Base-by-base conservation (phyloP, 2,329 filamentous ascomycete genomes). In the Monilinia fructigena region DNA sequence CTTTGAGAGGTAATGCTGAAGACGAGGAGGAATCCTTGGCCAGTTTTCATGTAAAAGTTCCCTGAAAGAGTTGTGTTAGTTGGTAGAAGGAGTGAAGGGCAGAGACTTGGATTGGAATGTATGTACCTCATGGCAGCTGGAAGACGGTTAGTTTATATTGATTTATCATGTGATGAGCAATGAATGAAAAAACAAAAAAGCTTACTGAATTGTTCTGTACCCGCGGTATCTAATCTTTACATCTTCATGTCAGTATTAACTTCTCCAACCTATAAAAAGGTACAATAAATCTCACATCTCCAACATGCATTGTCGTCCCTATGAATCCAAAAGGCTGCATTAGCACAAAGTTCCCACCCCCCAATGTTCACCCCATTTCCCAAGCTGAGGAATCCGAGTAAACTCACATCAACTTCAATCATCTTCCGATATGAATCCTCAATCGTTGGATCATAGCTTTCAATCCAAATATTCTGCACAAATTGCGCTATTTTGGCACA, bases 161-260 rank as follows among this genome's bases (percentile, higher is more conserved):
- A 7, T 38, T 53, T 50, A 63, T 71, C 70, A 73, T 70, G 70
- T 75, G 72, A 70, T 63, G 40, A 16, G 40, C 18, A 42, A 16
- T 5, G 40, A 42, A 42, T 42, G 45, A n/a, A 40, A n/a, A 20
- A 38, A 20, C 18, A n/a, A 59, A 53, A 70, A 59, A 53, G 70
- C 86, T 83, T 80, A 89, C 87, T 91, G 78, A 91, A 91, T 76
- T 91, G 89, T 77, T 91, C 89, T 72, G 89, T 91, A 66, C 89
- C 89, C 72, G 89, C 89, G 40, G 89, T 91, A 75, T 91, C 89
- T 72, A 91, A 82, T 74, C 83, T 86, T 63, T 10, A 68, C 47
- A 67, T 28, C 11, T 18, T 48, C 40, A 38, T 7, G 18, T 74
- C 38, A 75, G 70, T 65, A 67, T 26, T 53, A 58, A 40, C 28